Conservation (phyloP, 805 yeast species). For the Metschnikowia rubicola region DNA sequence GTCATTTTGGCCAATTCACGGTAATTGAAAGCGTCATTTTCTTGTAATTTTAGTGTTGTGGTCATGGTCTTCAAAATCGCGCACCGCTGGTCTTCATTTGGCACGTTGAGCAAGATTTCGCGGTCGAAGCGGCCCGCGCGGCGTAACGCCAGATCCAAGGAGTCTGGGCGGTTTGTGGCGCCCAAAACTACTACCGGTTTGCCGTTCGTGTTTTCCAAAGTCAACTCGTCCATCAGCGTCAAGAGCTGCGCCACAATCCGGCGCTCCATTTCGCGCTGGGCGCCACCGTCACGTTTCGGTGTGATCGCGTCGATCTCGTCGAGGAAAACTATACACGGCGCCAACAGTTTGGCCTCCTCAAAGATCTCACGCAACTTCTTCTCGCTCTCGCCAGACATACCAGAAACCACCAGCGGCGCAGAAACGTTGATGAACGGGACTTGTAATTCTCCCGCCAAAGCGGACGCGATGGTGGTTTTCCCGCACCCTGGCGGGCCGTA, state of each 20-base stretch:
- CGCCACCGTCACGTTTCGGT: constrained; percentile 92
- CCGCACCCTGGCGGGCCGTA: constrained; percentile 99
- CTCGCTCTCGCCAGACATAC: constrained; percentile 99
- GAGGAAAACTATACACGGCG: constrained; percentile 89
- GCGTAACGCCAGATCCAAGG: constrained; percentile 89
- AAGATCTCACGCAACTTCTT: constrained; percentile 89
- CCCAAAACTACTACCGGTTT: constrained; percentile 93
- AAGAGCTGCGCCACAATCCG: constrained; percentile 93
- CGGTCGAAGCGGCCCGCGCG: constrained; percentile 96
- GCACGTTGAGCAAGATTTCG: constrained; percentile 93
- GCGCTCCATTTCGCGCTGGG: constrained; percentile 96
- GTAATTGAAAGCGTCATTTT: constrained; percentile 61
- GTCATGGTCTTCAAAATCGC: constrained; percentile 77
- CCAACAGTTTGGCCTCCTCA: constrained; percentile 84
- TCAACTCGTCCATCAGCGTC: constrained; percentile 90
- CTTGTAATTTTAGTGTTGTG: constrained; percentile 52
- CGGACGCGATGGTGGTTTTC: constrained; percentile 93
- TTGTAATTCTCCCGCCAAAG: constrained; percentile 89
- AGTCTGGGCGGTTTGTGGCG: constrained; percentile 95
- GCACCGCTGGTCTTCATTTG: constrained; percentile 77
- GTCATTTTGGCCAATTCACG: constrained; percentile 79
- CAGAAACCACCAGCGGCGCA: constrained; percentile 95
- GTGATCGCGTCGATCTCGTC: constrained; percentile 98
- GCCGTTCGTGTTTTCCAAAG: constrained; percentile 84
- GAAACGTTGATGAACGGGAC: constrained; percentile 89